Conservation (phyloP, 2,329 filamentous ascomycete species). For the Apiospora arundinis region DNA sequence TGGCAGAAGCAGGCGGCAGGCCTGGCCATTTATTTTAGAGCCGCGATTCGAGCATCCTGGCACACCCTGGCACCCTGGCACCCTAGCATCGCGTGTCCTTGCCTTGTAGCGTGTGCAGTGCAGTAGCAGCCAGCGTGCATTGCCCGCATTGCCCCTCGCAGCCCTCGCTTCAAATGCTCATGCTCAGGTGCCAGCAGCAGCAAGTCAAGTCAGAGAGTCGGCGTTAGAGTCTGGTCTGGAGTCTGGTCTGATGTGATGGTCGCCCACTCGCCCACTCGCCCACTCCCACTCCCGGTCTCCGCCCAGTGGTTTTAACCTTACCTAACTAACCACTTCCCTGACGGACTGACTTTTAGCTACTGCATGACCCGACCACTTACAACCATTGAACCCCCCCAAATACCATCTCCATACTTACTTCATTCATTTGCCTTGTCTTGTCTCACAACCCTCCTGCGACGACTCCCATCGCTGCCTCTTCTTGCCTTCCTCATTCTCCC, state of each 20-base stretch:
- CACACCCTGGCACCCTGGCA: background rate
- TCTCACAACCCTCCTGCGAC: slow-evolving; percentile 8
- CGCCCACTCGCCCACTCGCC: background rate
- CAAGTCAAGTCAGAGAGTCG: background rate
- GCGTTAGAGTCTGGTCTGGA: slow-evolving; percentile 6
- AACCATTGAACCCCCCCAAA: background rate
- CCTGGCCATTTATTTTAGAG: background rate
- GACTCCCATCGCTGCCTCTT: background rate
- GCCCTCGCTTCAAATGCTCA: background rate
- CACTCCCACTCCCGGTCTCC: slow-evolving; percentile 7
- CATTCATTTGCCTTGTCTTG: slow-evolving; percentile 11
- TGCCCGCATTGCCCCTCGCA: background rate
- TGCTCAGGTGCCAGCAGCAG: background rate
- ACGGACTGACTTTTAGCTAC: slow-evolving; percentile 8
- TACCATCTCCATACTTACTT: background rate
- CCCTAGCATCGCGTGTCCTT: background rate
- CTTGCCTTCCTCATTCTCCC: background rate
- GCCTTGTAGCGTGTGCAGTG: too few species aligned
- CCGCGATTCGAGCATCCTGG: background rate
- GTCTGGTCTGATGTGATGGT: slow-evolving; percentile 3
- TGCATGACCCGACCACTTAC: slow-evolving; percentile 16
- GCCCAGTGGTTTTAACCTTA: slow-evolving; percentile 11
- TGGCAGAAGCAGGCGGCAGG: too few species aligned
- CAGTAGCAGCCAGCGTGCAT: background rate
- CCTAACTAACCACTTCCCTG: background rate